Conservation (phyloP, 495 filamentous ascomycete genomes). For the Talaromyces nanjingensis region DNA sequence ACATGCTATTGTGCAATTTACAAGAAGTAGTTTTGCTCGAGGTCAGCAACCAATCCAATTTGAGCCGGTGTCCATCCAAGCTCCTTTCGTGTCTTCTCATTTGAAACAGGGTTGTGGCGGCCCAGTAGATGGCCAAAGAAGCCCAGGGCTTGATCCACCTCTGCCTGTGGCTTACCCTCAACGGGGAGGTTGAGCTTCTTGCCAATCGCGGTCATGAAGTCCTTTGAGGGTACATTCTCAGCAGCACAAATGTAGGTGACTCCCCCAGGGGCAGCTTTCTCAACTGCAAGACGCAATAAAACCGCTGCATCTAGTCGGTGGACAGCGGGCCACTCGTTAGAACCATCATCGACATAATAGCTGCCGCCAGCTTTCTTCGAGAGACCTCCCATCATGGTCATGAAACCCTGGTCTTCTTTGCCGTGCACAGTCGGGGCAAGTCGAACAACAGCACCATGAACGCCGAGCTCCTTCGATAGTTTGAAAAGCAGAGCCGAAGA, state of each 20-base stretch:
- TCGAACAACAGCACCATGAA: slow-evolving; percentile 26
- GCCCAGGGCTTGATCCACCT: slow-evolving; percentile 15
- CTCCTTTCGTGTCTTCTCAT: slow-evolving; percentile 24
- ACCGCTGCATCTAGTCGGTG: slow-evolving; percentile 37
- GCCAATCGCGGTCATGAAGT: slow-evolving; percentile 25
- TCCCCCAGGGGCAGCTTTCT: slow-evolving; percentile 16
- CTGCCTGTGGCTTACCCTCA: slow-evolving; percentile 15
- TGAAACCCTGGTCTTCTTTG: slow-evolving; percentile 26
- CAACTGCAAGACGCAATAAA: slow-evolving; percentile 29
- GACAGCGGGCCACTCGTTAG: slow-evolving; percentile 18
- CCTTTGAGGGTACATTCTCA: slow-evolving; percentile 18
- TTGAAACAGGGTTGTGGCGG: slow-evolving; percentile 19
- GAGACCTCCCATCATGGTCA: slow-evolving; percentile 19
- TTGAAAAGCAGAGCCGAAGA: slow-evolving; percentile 11
- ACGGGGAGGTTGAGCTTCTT: slow-evolving; percentile 19
- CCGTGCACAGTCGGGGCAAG: slow-evolving; percentile 37
- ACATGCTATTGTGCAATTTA: neutral
- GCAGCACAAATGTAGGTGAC: slow-evolving; percentile 24
- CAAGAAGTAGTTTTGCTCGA: slow-evolving; percentile 6
- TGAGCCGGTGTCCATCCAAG: slow-evolving; percentile 28
- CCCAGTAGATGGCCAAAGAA: slow-evolving; percentile 24
- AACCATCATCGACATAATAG: slow-evolving; percentile 17
- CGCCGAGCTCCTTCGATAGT: slow-evolving; percentile 18
- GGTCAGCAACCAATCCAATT: slow-evolving; percentile 17
- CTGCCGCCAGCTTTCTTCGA: slow-evolving; percentile 15